Evolutionary conservation across 805 yeast genomes (phyloP), one percentile per base, ranked within the genome.

Genomic region (Candida vaughaniae): DNA sequence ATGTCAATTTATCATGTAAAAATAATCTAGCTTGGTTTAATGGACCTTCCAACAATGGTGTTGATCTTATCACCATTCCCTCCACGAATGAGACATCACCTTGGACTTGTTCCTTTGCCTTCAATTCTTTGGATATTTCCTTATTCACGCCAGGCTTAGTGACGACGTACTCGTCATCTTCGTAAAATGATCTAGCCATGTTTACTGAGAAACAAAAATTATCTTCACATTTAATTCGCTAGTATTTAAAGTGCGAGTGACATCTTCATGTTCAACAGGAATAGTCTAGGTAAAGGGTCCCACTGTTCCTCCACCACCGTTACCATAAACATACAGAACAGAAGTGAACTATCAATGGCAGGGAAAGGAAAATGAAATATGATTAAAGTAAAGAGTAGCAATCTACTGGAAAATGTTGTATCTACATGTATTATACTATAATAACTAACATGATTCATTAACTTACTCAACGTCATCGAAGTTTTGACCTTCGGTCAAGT

Each of bases 401-500:
- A n/a, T n/a, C n/a, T n/a, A n/a, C n/a, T n/a, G n/a, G n/a, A n/a
- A n/a, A n/a, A n/a, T n/a, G n/a, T n/a, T n/a, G 15, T 37, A 37
- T 37, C 36, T 37, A 37, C 41, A 37, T 37, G 41, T 32, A 37
- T 37, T 37, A 31, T 31, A 35, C 25, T 36, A 35, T 35, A 31
- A 36, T 36, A 25, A 36, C 33, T 51, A 65, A 66, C 57, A 66
- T 71, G 46, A 68, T 71, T 33, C 35, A 31, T 35, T 37, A 32
- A 37, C 32, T 52, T 68, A 68, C 55, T 68, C 73, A 44, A 69
- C 74, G 29, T 68, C 84, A 65, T 84, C 91, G 59, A 84, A 84
- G 66, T 78, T 86, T 76, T 86, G 95, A 58, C 91, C 95, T 61
- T 84, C 93, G 51, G 87, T 87, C 60, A 91, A 77, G 54, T 80